Evolutionary conservation across 1,139 yeast species (phyloP), one percentile per base, ranked within the genome.

Genomic region (Kodamaea alishanica): DNA sequence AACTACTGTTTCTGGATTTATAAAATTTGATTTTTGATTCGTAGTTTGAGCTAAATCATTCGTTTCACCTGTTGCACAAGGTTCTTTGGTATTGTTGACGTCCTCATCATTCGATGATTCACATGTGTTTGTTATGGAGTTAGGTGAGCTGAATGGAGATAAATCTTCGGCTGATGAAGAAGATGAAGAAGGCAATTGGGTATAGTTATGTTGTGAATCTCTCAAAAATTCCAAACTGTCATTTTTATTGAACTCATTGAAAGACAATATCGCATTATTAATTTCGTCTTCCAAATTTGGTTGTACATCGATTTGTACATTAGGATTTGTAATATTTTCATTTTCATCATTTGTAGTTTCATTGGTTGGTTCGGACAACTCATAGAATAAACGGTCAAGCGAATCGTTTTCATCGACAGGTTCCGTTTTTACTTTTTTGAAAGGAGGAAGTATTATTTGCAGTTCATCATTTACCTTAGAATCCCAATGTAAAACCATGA

Each of bases 1-100:
- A 8, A 47, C 39, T 8, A 64, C 48, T 1, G 70, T 63, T 20
- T 46, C 45, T 20, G 44, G 30, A 34, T 53, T 48, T 24, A 51
- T 39, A 22, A 32, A 27, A 8, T 23, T 28, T 5, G 11, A 20
- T 28, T 8, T n/a, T 8, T n/a, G 23, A 11, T 30, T 10, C 11
- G 27, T 26, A 9, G 37, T 31, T 11, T 38, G 32, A n/a, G 33
- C 10, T 32, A 40, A 27, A 6, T 22, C 22, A 6, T n/a, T 28
- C 31, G 20, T 37, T 25, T 31, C 39, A 24, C 24, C 34, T 25
- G 37, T 40, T 15, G 42, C 51, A 25, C 45, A 42, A 24, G 47
- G 44, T 26, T 38, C 38, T 12, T 9, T 7, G 26, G 26, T 29
- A 7, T 32, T 9, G 30, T 41, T 40, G 33, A 35, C 38, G 27